Evolutionary conservation across 441 rosid species (phyloP).

Genomic region (Pelargonium citronellum): DNA sequence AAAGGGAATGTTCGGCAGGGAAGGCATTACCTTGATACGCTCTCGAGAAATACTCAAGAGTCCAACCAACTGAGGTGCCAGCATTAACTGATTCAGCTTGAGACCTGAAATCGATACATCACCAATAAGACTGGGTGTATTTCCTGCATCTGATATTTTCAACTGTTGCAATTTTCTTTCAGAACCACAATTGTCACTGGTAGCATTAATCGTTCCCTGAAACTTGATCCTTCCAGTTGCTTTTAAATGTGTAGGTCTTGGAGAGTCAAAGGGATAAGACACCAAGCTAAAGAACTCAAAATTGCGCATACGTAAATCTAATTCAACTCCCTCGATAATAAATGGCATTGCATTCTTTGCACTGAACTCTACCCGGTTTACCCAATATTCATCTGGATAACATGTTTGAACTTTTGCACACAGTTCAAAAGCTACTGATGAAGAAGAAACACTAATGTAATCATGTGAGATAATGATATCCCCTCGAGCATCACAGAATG

Average conservation of each 20-base stretch:
- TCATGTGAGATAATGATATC: constrained; percentile 91
- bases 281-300: constrained; percentile 94
- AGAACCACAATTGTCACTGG: constrained; percentile 30
- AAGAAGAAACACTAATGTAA: constrained; percentile 68
- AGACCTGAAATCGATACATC: constrained; percentile 85
- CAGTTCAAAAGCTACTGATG: constrained; percentile 86
- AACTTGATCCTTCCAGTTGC: constrained; percentile 94
- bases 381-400: constrained; percentile 56
- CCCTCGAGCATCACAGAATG: constrained; percentile 96
- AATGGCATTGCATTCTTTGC: constrained; percentile 51
- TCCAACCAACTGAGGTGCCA: constrained; percentile 93
- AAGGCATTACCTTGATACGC: constrained; percentile 60
- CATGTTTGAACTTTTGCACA: constrained; percentile 73
- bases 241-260: constrained; percentile 88
- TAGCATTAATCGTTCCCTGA: constrained; percentile 59
- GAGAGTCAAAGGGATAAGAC: constrained; percentile 93
- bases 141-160: constrained; percentile 27
- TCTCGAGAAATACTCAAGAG: constrained; percentile 68
- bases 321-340: constrained; percentile 83
- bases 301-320: constrained; percentile 93
- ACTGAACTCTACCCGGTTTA: constrained; percentile 38
- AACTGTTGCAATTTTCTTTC: constrained; percentile 27
- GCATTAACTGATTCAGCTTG: constrained; percentile 82
- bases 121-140: constrained; percentile 58
- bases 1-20: constrained; percentile 15